Evolutionary conservation across 1,284 basidiomycete species (phyloP).

Genomic region (Rhodofomes roseus): DNA sequence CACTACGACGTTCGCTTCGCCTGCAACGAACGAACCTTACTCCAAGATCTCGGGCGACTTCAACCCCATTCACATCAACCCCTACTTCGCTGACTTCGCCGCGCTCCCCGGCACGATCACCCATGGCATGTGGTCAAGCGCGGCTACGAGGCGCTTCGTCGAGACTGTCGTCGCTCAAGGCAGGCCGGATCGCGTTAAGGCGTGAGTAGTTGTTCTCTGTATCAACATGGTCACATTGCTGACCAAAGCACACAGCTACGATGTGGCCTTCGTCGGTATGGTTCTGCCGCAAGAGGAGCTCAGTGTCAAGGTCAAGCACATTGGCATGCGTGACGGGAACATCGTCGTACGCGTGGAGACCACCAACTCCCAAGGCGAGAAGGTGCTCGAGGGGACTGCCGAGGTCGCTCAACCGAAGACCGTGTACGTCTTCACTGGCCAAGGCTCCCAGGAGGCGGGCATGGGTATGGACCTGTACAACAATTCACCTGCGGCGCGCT

Average conservation of each 20-base stretch:
- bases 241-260: slow-evolving; percentile 55
- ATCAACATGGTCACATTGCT: slow-evolving; percentile 11
- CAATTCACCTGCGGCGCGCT: slow-evolving; percentile 87
- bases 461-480: slow-evolving; percentile 99
- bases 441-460: slow-evolving; percentile 96
- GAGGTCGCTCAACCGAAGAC: slow-evolving; percentile 92
- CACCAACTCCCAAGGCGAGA: slow-evolving; percentile 81
- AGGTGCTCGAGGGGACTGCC: slow-evolving; percentile 88
- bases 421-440: slow-evolving; percentile 97
- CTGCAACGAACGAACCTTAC: slow-evolving; percentile 92
- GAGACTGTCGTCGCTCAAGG: slow-evolving; percentile 95
- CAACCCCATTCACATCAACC: slow-evolving; percentile 98
- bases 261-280: slow-evolving; percentile 96
- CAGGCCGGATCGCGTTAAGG: slow-evolving; percentile 84
- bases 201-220: slow-evolving; percentile 46
- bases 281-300: slow-evolving; percentile 92
- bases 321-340: slow-evolving; percentile 89
- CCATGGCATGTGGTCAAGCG: slow-evolving; percentile 96
- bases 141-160: slow-evolving; percentile 89
- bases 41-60: slow-evolving; percentile 96
- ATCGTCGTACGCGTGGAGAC: slow-evolving; percentile 93
- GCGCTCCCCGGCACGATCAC: slow-evolving; percentile 95
- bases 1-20: slow-evolving; percentile 67
- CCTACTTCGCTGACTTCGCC: slow-evolving; percentile 95
- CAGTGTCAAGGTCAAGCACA: slow-evolving; percentile 85